These are phyloP conservation scores for Coemansia sp. DNA, from an alignment of 192 early-diverging fungal genomes.

Conservation along the genomic window DNA sequence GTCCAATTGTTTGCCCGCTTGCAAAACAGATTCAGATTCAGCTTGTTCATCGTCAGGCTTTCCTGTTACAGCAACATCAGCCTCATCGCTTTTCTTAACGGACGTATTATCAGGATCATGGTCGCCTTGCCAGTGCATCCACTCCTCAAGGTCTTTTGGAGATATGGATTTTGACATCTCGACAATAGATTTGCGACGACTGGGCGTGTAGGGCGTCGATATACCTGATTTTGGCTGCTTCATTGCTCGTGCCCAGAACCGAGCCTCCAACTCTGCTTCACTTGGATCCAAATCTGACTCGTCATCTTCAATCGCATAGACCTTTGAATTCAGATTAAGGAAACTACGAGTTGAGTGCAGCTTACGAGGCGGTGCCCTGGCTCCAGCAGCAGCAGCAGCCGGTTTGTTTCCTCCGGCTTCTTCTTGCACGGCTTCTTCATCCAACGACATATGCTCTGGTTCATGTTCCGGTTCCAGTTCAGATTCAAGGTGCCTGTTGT, in stretches of 20 bases:
- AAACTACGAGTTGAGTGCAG: constrained; percentile 19
- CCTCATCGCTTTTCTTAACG: too few species aligned
- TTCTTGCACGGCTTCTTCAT: background rate
- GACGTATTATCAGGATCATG: background rate
- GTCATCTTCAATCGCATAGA: constrained; percentile 28
- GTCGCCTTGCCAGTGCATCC: constrained; percentile 50
- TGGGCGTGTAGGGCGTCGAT: constrained; percentile 42
- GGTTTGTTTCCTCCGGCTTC: background rate
- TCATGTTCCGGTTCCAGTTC: background rate
- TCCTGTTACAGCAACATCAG: background rate
- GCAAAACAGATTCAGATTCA: too few species aligned
- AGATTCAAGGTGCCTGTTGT: background rate
- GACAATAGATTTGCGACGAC: constrained; percentile 34
- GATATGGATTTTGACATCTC: constrained; percentile 44
- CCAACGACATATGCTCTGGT: too few species aligned
- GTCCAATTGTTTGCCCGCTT: too few species aligned
- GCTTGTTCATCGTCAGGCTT: background rate
- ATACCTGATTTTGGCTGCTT: constrained; percentile 35
- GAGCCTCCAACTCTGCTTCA: constrained; percentile 32
- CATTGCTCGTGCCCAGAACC: constrained; percentile 49
- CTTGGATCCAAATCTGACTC: constrained; percentile 33
- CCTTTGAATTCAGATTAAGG: constrained; percentile 17
- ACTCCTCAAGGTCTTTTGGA: constrained; percentile 38
- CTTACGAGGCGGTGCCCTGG: constrained; percentile 19
- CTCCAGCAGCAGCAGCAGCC: constrained; percentile 3